Evolutionary conservation across 2,329 filamentous ascomycete species (phyloP).

Genomic region (Ascochyta fabae): DNA sequence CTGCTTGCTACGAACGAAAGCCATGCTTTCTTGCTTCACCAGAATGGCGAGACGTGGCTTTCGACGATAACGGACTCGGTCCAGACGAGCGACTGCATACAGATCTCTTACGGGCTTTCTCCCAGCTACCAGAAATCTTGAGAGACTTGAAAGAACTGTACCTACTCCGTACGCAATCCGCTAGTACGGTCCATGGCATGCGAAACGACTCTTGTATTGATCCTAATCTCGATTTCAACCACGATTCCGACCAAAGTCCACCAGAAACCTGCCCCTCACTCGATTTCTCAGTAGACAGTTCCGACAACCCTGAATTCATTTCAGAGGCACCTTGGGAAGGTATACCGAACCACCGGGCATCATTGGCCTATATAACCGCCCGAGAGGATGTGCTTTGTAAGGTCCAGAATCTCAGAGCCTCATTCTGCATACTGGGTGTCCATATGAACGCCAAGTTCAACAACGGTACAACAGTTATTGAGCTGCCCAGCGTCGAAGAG

Average conservation of each 20-base stretch:
- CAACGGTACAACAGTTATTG: slow-evolving; percentile 29
- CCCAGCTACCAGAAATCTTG: slow-evolving; percentile 36
- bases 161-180: slow-evolving; percentile 2
- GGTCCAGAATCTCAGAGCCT: slow-evolving; percentile 32
- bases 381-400: slow-evolving; percentile 30
- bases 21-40: slow-evolving; percentile 39
- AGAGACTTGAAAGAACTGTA: slow-evolving; percentile 34
- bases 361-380: slow-evolving; percentile 11
- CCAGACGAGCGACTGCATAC: slow-evolving; percentile 38
- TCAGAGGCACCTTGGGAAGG: slow-evolving; percentile 20
- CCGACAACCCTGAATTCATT: slow-evolving; percentile 24
- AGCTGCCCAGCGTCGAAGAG: slow-evolving; percentile 27
- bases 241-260: slow-evolving; percentile 13
- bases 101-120: slow-evolving; percentile 37
- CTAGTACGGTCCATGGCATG: not conserved
- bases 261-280: slow-evolving; percentile 30
- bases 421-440: slow-evolving; percentile 26
- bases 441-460: slow-evolving; percentile 31
- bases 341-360: not conserved
- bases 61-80: slow-evolving; percentile 37
- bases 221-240: slow-evolving; percentile 8
- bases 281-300: slow-evolving; percentile 27
- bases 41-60: slow-evolving; percentile 43
- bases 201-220: slow-evolving; percentile 10
- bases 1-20: slow-evolving; percentile 39